These are phyloP conservation scores for Alliaria petiolata DNA, from an alignment of 345 rosid species.

Conservation along the genomic window DNA sequence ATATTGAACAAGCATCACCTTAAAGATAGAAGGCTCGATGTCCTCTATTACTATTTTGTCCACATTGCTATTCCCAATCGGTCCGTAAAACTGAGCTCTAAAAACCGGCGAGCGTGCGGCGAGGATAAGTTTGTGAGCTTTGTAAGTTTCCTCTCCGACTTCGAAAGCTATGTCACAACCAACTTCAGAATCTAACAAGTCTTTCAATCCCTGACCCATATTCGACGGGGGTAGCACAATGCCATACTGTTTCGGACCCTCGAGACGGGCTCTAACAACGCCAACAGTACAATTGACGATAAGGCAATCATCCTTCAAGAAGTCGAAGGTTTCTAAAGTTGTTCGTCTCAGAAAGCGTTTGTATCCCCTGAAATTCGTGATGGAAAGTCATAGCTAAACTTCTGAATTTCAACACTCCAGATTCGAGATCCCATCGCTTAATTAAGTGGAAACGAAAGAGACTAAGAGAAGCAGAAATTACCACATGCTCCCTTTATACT, in stretches of 20 bases:
- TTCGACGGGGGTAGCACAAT: slow-evolving; percentile 63
- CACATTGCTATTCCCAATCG: slow-evolving; percentile 60
- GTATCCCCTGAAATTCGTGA: slow-evolving; percentile 71
- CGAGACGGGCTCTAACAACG: slow-evolving; percentile 70
- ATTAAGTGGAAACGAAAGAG: not conserved
- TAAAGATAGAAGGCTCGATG: slow-evolving; percentile 77
- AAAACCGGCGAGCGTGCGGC: slow-evolving; percentile 95
- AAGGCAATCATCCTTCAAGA: slow-evolving; percentile 76
- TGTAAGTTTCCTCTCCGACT: slow-evolving; percentile 73
- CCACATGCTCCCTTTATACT: slow-evolving; percentile 97
- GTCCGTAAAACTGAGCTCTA: slow-evolving; percentile 90
- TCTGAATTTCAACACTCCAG: not conserved
- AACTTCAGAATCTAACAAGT: slow-evolving; percentile 65
- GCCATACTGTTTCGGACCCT: slow-evolving; percentile 63
- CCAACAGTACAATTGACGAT: slow-evolving; percentile 88
- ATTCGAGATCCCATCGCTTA: too few relatives aligned
- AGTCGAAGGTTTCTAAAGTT: slow-evolving; percentile 73
- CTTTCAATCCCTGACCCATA: slow-evolving; percentile 71
- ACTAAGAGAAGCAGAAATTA: slow-evolving; percentile 17
- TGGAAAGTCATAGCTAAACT: not conserved
- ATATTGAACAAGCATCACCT: slow-evolving; percentile 43
- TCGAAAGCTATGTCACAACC: slow-evolving; percentile 73
- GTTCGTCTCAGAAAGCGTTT: slow-evolving; percentile 78
- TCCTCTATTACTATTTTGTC: slow-evolving; percentile 59
- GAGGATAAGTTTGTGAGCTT: slow-evolving; percentile 85